Evolutionary conservation across 164 flowering plant genomes (phyloP).

Genomic region (Nymphaea thermarum): DNA sequence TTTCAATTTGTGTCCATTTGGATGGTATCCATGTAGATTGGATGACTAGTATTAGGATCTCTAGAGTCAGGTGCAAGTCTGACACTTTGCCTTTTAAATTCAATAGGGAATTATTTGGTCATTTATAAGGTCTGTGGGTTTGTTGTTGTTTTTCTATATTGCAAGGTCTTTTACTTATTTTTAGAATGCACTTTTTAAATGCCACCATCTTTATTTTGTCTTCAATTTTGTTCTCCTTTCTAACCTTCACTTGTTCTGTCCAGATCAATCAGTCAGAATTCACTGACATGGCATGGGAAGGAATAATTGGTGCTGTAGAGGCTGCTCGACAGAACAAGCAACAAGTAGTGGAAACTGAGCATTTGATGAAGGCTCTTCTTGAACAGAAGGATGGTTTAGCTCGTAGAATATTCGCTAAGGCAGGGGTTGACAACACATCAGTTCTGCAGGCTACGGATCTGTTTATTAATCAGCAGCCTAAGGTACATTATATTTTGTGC

Average conservation of each 20-base stretch:
- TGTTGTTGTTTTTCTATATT: no score
- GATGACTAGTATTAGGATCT: no score
- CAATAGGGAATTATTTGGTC: no score
- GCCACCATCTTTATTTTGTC: no score
- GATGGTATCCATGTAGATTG: no score
- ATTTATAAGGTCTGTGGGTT: no score
- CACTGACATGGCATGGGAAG: conserved; percentile 98
- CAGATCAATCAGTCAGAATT: conserved; percentile 48
- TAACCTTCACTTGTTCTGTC: neutral
- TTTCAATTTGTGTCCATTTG: no score
- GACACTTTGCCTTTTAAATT: no score
- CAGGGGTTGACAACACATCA: conserved; percentile 74
- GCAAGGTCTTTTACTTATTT: no score
- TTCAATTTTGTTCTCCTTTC: neutral
- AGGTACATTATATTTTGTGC: conserved; percentile 23
- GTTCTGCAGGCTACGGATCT: conserved; percentile 73
- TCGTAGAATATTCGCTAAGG: conserved; percentile 79
- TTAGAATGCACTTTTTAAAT: no score
- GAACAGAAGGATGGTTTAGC: conserved; percentile 97
- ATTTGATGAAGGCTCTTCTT: conserved; percentile 84
- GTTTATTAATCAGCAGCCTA: conserved; percentile 72
- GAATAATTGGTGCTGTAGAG: conserved; percentile 68
- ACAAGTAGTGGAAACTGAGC: conserved; percentile 89
- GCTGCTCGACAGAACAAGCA: conserved; percentile 66
- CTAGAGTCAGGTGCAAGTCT: no score